Evolutionary conservation across 2,329 filamentous ascomycete genomes (phyloP).

Genomic region (Fusarium succisae): DNA sequence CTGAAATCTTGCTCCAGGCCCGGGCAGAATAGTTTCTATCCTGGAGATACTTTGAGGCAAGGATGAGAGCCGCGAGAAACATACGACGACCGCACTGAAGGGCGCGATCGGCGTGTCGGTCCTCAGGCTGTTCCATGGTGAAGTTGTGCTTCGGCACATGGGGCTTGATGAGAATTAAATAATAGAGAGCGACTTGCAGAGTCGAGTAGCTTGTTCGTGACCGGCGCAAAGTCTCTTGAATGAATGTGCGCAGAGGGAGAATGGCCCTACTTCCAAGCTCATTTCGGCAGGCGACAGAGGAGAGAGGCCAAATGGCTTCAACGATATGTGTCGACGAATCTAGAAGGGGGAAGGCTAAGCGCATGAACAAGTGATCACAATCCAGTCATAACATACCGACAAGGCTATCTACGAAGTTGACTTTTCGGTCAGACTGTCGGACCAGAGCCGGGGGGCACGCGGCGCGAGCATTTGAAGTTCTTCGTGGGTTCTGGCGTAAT

Average conservation of each 20-base stretch:
- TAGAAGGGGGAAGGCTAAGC: conserved; percentile 57
- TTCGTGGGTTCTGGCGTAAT: conserved; percentile 71
- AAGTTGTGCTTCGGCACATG: conserved; percentile 86
- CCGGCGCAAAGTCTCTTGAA: conserved; percentile 94
- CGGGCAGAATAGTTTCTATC: conserved; percentile 97
- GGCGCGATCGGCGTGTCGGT: conserved; percentile 76
- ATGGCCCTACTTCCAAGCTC: conserved; percentile 80
- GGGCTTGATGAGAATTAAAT: conserved; percentile 91
- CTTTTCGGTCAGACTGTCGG: conserved; percentile 90
- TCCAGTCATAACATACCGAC: conserved; percentile 79
- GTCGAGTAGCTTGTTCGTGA: conserved; percentile 98
- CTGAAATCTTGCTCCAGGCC: conserved; percentile 99
- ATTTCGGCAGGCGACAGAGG: conserved; percentile 79
- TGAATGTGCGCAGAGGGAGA: conserved; percentile 91
- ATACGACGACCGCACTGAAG: conserved; percentile 96
- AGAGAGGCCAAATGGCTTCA: conserved; percentile 95
- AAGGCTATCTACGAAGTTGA: conserved; percentile 94
- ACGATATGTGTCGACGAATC: conserved; percentile 98
- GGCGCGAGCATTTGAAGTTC: conserved; percentile 63
- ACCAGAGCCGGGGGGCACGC: conserved; percentile 78
- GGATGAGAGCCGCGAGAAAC: conserved; percentile 93
- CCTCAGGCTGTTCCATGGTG: conserved; percentile 83
- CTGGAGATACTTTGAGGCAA: conserved; percentile 97
- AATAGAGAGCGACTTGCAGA: conserved; percentile 95
- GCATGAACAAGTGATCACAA: conserved; percentile 26